phyloP scores from a whole-genome alignment of 129 eudicot species.

The Solidago caesia region DNA sequence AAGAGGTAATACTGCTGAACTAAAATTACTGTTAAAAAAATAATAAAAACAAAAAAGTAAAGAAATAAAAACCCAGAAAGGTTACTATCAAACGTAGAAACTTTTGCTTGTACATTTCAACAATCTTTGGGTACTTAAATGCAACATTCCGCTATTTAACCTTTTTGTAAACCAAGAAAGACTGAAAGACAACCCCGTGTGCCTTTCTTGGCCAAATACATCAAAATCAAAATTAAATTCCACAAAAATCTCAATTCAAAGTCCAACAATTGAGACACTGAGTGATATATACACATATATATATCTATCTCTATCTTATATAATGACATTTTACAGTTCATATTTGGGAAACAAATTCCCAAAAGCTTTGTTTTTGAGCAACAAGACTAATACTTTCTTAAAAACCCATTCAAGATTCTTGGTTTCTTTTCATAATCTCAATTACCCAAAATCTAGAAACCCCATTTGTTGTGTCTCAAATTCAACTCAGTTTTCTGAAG shows the following conservation, averaged over 20 bases:
- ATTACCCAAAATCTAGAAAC: conserved; percentile 27
- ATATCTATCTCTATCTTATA: conserved; percentile 6
- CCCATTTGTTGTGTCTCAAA: conserved; percentile 34
- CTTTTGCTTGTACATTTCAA: not conserved
- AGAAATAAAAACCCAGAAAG: too few species aligned
- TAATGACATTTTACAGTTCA: conserved; percentile 47
- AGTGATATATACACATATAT: too few species aligned
- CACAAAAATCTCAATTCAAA: conserved; percentile 14
- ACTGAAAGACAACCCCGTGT: conserved; percentile 16
- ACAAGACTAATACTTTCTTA: conserved; percentile 19
- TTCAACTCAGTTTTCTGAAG: conserved; percentile 28
- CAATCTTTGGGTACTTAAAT: conserved; percentile 23
- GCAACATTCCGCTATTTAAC: conserved; percentile 13
- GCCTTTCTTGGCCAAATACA: conserved; percentile 28
- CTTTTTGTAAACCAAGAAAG: conserved; percentile 15
- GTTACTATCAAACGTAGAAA: too few species aligned
- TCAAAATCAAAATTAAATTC: conserved; percentile 30
- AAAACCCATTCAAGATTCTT: conserved; percentile 23
- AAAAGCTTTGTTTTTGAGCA: conserved; percentile 20
- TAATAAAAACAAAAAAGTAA: too few species aligned
- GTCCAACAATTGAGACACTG: conserved; percentile 10
- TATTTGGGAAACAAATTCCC: conserved; percentile 35
- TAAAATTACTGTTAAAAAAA: too few species aligned
- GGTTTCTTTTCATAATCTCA: conserved; percentile 23
- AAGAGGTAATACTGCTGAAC: too few species aligned